phyloP scores from a whole-genome alignment of 129 eudicot species.

The Artemisia argyi region DNA sequence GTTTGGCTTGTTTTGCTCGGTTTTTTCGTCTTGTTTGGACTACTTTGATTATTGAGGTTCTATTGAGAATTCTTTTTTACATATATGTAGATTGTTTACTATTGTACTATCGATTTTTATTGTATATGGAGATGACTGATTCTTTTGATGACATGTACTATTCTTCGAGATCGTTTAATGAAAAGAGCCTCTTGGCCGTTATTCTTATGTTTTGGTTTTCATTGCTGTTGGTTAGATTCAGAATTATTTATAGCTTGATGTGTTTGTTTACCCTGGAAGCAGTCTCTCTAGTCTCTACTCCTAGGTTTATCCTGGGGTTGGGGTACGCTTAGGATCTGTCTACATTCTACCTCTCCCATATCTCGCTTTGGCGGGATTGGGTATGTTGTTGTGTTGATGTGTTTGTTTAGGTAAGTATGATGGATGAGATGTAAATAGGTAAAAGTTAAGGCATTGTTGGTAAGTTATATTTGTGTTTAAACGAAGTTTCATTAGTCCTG shows the following conservation, averaged over 20 bases:
- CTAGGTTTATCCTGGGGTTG: too few relatives aligned
- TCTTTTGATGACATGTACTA: constrained; percentile 19
- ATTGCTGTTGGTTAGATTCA: constrained; percentile 1
- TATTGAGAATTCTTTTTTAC: neutral
- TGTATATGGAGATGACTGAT: constrained; percentile 26
- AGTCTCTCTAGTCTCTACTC: too few relatives aligned
- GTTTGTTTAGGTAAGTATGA: neutral
- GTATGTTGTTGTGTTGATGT: constrained; percentile 41
- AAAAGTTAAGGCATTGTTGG: too few relatives aligned
- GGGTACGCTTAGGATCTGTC: too few relatives aligned
- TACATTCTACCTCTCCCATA: too few relatives aligned
- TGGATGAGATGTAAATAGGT: too few relatives aligned
- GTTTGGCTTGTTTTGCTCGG: constrained; percentile 81
- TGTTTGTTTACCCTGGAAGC: too few relatives aligned
- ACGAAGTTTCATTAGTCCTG: too few relatives aligned
- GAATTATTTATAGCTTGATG: too few relatives aligned
- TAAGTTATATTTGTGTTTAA: too few relatives aligned
- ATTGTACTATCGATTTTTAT: constrained; percentile 7
- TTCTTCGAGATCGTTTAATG: constrained; percentile 17
- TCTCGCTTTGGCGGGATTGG: constrained; percentile 49
- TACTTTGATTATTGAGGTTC: constrained; percentile 32
- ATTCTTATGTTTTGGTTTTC: too few relatives aligned
- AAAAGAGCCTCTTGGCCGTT: neutral
- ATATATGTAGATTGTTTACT: neutral
- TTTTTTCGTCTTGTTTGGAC: constrained; percentile 60